Evolutionary conservation across 2,329 filamentous ascomycete species (phyloP).

Genomic region (Nemania sp.): DNA sequence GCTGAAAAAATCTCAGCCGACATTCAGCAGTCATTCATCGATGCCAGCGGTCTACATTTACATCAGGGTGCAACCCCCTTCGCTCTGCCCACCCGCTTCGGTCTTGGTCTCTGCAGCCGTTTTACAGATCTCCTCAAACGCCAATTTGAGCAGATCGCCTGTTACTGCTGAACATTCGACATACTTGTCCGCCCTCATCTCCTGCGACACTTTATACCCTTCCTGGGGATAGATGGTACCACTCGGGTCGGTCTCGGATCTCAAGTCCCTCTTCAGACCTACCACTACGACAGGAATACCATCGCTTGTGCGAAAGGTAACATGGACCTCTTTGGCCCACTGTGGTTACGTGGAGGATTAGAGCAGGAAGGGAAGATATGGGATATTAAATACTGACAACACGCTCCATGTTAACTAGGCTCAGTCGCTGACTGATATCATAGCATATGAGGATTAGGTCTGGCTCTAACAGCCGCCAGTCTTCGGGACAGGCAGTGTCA

Average conservation of each 20-base stretch:
- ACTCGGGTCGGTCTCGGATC: slow-evolving; percentile 69
- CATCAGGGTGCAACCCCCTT: slow-evolving; percentile 61
- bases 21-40: slow-evolving; percentile 1
- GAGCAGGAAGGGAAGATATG: slow-evolving; percentile 12
- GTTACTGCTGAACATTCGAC: slow-evolving; percentile 73
- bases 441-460: slow-evolving; percentile 71
- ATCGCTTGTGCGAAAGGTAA: slow-evolving; percentile 60
- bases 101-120: slow-evolving; percentile 64
- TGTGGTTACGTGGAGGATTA: slow-evolving; percentile 45
- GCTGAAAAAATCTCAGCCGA: background rate
- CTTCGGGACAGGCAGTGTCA: slow-evolving; percentile 69
- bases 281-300: slow-evolving; percentile 67
- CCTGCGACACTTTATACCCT: slow-evolving; percentile 67
- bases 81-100: slow-evolving; percentile 63
- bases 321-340: slow-evolving; percentile 69
- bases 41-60: slow-evolving; percentile 36
- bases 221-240: slow-evolving; percentile 72
- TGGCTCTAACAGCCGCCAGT: slow-evolving; percentile 69
- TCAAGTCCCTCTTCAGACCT: slow-evolving; percentile 71
- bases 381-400: slow-evolving; percentile 57
- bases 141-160: slow-evolving; percentile 67
- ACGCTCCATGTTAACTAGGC: slow-evolving; percentile 68
- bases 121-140: slow-evolving; percentile 71
- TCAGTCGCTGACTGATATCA: slow-evolving; percentile 69
- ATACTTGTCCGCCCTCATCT: slow-evolving; percentile 71